Evolutionary conservation across 2,329 filamentous ascomycete species (phyloP).

Genomic region (Gliomastix tumulicola): DNA sequence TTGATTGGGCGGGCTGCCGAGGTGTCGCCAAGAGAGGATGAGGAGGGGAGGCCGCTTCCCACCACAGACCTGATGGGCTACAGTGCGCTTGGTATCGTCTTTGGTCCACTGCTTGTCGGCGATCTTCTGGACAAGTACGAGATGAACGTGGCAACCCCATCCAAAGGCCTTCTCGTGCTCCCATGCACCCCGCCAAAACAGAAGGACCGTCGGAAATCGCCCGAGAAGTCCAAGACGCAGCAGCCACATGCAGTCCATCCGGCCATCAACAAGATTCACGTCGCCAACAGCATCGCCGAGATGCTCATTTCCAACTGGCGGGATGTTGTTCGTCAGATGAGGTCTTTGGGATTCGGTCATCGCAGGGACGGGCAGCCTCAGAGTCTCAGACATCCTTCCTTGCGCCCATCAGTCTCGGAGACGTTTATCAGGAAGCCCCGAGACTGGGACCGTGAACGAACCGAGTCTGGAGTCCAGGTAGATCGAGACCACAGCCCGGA

Average conservation of each 20-base stretch:
- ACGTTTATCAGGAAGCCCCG: constrained; percentile 28
- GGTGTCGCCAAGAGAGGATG: constrained; percentile 42
- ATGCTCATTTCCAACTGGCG: constrained; percentile 63
- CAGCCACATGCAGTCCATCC: no score
- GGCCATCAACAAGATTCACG: constrained; percentile 41
- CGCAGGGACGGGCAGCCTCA: constrained; percentile 11
- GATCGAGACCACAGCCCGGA: constrained; percentile 2
- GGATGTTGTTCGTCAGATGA: constrained; percentile 55
- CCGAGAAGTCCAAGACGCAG: no score
- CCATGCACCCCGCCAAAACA: constrained; percentile 34
- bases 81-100: constrained; percentile 53
- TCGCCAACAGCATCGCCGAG: constrained; percentile 53
- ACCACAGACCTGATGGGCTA: constrained; percentile 59
- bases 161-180: constrained; percentile 32
- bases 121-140: constrained; percentile 46
- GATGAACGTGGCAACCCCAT: constrained; percentile 34
- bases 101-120: constrained; percentile 57
- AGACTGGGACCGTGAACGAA: constrained; percentile 20
- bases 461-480: constrained; percentile 1
- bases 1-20: constrained; percentile 54
- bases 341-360: constrained; percentile 27
- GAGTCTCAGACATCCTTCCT: constrained; percentile 5
- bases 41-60: constrained; percentile 41
- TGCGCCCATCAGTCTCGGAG: constrained; percentile 34
- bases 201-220: constrained; percentile 17